These are phyloP conservation scores for Aspergillus sp. DNA, from an alignment of 2,329 filamentous ascomycete species.

Conservation along the genomic window DNA sequence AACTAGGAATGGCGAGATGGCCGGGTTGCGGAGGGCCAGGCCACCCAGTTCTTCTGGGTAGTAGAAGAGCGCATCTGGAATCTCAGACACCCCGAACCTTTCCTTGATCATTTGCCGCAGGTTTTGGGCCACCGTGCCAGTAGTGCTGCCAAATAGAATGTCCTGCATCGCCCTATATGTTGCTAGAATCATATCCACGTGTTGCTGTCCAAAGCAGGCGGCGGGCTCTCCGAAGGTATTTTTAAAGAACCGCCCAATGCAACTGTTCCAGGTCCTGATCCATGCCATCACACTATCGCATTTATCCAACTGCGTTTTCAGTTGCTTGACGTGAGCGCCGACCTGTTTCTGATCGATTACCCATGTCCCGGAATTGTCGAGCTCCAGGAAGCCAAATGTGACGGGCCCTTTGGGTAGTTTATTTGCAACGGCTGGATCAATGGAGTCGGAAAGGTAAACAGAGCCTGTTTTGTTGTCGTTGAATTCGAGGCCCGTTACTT, in stretches of 20 bases:
- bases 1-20: slow-evolving; percentile 43
- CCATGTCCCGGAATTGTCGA: slow-evolving; percentile 40
- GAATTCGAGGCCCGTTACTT: slow-evolving; percentile 45
- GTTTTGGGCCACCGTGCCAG: slow-evolving; percentile 49
- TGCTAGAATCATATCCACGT: slow-evolving; percentile 50
- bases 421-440: slow-evolving; percentile 23
- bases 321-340: slow-evolving; percentile 40
- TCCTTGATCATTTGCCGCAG: slow-evolving; percentile 50
- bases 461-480: slow-evolving; percentile 52
- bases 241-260: slow-evolving; percentile 52
- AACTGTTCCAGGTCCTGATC: slow-evolving; percentile 58
- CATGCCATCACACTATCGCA: slow-evolving; percentile 54
- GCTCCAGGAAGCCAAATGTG: slow-evolving; percentile 52
- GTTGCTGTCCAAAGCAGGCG: slow-evolving; percentile 50
- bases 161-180: slow-evolving; percentile 50
- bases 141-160: slow-evolving; percentile 38
- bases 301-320: slow-evolving; percentile 40
- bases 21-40: slow-evolving; percentile 49
- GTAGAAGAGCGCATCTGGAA: slow-evolving; percentile 51
- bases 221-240: slow-evolving; percentile 53
- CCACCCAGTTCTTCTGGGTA: slow-evolving; percentile 49
- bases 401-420: slow-evolving; percentile 52
- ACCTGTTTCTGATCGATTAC: slow-evolving; percentile 41
- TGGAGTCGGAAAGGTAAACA: slow-evolving; percentile 40
- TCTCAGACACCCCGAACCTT: slow-evolving; percentile 47